phyloP scores from a whole-genome alignment of 2,329 filamentous ascomycete genomes.

The Talaromyces sp. region DNA sequence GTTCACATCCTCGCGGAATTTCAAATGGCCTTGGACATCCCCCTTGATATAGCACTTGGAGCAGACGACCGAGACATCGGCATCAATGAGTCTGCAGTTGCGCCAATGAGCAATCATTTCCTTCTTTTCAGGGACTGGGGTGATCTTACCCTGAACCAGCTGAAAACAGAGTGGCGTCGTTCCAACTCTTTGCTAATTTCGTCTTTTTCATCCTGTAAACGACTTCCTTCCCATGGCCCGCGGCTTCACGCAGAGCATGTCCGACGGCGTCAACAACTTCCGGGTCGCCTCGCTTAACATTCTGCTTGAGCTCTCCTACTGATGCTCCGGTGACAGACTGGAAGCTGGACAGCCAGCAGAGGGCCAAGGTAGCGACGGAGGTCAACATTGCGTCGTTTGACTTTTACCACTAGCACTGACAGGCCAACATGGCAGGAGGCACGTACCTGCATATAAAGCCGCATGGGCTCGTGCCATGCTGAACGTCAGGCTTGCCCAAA shows the following conservation, averaged over 20 bases:
- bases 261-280: background rate
- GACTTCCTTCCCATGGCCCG: background rate
- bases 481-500: too few relatives aligned
- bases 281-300: background rate
- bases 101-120: background rate
- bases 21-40: conserved; percentile 39
- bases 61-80: conserved; percentile 25
- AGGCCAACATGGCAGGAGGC: background rate
- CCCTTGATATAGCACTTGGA: conserved; percentile 50
- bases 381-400: background rate
- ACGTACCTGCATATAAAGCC: background rate
- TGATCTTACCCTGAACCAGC: background rate
- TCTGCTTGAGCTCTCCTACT: background rate
- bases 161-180: background rate
- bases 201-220: conserved; percentile 7
- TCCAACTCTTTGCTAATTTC: conserved; percentile 1
- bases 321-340: background rate
- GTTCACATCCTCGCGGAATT: conserved; percentile 30
- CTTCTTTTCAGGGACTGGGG: background rate
- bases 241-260: conserved; percentile 1
- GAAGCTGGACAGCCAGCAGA: background rate
- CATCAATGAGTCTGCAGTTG: too few relatives aligned
- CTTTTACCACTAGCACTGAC: background rate
- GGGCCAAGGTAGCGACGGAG: background rate
- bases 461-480: background rate